phyloP scores from a whole-genome alignment of 306 rosid genomes.

The Castanopsis chinensis region DNA sequence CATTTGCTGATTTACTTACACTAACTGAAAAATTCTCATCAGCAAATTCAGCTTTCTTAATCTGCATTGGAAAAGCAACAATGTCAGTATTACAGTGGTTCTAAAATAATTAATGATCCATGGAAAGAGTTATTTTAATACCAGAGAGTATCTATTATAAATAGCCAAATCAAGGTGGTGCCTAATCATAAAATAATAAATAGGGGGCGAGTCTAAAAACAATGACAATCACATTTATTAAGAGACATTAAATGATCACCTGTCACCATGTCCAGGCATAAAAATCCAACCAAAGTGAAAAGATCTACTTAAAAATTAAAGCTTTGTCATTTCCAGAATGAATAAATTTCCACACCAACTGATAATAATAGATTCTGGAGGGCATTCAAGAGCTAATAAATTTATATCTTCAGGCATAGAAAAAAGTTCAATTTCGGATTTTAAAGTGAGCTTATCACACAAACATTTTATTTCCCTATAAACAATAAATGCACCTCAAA shows the following conservation, averaged over 20 bases:
- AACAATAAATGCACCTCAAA: background rate
- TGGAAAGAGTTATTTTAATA: background rate
- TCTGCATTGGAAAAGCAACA: slow-evolving; percentile 50
- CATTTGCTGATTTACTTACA: slow-evolving; percentile 92
- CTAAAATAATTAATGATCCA: background rate
- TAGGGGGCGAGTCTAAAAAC: background rate
- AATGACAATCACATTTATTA: background rate
- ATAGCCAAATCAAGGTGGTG: slow-evolving; percentile 17
- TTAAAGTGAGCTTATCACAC: too few species aligned
- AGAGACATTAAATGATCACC: background rate
- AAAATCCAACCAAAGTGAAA: background rate
- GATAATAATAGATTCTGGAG: too few species aligned
- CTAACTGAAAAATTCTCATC: slow-evolving; percentile 87
- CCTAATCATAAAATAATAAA: background rate
- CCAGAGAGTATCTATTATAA: background rate
- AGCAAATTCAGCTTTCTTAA: slow-evolving; percentile 68
- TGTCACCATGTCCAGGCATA: background rate
- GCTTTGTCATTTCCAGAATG: background rate
- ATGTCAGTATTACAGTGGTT: slow-evolving; percentile 13
- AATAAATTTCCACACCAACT: too few species aligned
- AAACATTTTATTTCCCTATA: background rate
- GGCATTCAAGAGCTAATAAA: background rate
- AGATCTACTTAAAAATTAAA: background rate
- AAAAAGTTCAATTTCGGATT: too few species aligned
- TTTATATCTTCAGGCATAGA: background rate